phyloP scores from a whole-genome alignment of 2,329 filamentous ascomycete species.

The Trichophyton schoenleinii region DNA sequence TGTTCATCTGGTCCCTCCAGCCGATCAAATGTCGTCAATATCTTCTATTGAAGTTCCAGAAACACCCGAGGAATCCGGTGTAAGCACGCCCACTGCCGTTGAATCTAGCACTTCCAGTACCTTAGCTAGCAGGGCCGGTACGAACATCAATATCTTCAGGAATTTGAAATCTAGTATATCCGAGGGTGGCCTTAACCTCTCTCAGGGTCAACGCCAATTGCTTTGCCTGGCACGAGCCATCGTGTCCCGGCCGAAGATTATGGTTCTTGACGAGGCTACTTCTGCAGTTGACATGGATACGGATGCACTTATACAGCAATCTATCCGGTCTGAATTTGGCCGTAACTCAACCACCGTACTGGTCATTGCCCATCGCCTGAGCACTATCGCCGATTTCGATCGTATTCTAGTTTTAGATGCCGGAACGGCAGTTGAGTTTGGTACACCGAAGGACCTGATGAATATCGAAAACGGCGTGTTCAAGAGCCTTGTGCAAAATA shows the following conservation, averaged over 20 bases:
- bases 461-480: conserved; percentile 41
- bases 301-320: conserved; percentile 59
- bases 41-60: neutral
- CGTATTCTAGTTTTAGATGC: conserved; percentile 59
- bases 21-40: conserved; percentile 17
- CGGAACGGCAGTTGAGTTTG: conserved; percentile 55
- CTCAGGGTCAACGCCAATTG: conserved; percentile 64
- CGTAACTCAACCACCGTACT: conserved; percentile 50
- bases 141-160: conserved; percentile 48
- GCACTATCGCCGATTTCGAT: conserved; percentile 67
- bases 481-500: conserved; percentile 40
- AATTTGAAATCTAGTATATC: conserved; percentile 52
- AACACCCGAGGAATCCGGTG: conserved; percentile 6
- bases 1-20: conserved; percentile 51
- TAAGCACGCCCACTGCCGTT: conserved; percentile 13
- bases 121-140: neutral
- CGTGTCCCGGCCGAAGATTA: conserved; percentile 58
- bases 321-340: conserved; percentile 58
- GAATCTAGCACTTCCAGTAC: conserved; percentile 12
- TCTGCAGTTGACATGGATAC: conserved; percentile 67
- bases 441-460: conserved; percentile 51
- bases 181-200: conserved; percentile 61
- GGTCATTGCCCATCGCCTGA: conserved; percentile 63
- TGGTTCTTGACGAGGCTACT: conserved; percentile 71
- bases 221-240: conserved; percentile 63